Conservation (phyloP, 345 rosid genomes). For the Sisymbrium altissimum region DNA sequence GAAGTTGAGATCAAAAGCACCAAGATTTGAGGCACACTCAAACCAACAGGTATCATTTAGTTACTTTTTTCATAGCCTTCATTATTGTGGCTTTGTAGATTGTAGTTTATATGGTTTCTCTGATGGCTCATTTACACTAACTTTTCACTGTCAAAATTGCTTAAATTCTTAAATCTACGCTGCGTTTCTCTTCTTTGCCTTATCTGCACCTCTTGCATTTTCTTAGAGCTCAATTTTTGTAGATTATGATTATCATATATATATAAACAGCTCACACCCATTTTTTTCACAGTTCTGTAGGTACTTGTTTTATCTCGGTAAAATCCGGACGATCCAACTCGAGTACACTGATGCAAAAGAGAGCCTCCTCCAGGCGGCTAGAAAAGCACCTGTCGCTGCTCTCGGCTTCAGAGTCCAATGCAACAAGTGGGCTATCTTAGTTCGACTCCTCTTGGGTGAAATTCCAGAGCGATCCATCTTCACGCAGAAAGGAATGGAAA, state of each 20-base stretch:
- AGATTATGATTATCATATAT: neutral
- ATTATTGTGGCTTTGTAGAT: neutral
- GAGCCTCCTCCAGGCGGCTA: slow-evolving; percentile 82
- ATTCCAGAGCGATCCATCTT: slow-evolving; percentile 82
- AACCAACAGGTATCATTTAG: slow-evolving; percentile 64
- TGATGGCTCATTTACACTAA: neutral
- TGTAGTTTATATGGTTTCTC: neutral
- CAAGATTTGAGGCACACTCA: slow-evolving; percentile 88
- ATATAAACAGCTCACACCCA: neutral
- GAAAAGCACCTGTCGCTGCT: slow-evolving; percentile 84
- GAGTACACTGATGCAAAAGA: slow-evolving; percentile 93
- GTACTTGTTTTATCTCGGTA: slow-evolving; percentile 81
- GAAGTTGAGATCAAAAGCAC: slow-evolving; percentile 86
- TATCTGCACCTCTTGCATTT: neutral
- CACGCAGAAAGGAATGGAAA: slow-evolving; percentile 90
- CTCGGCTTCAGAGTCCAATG: slow-evolving; percentile 72
- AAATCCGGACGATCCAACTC: slow-evolving; percentile 79
- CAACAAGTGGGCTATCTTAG: slow-evolving; percentile 82
- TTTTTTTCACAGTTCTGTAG: slow-evolving; percentile 67
- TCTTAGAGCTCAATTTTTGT: neutral
- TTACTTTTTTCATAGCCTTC: neutral
- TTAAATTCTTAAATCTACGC: neutral
- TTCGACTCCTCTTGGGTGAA: slow-evolving; percentile 75
- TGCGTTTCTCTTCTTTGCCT: neutral
- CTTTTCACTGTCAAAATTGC: neutral